phyloP scores from a whole-genome alignment of 305 asterid genomes.

The Fraxinus platypoda region DNA sequence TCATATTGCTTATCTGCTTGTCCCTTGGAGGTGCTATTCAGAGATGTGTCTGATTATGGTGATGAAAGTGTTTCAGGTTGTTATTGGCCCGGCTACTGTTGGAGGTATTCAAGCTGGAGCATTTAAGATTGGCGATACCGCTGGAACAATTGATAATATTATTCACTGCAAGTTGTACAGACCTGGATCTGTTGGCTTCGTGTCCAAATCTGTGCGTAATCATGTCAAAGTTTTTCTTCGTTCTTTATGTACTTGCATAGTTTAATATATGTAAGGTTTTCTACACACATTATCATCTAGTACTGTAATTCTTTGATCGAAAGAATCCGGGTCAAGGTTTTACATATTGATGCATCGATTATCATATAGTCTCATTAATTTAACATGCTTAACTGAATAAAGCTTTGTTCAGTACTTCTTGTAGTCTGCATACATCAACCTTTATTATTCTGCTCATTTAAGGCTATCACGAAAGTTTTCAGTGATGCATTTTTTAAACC shows the following conservation, averaged over 20 bases:
- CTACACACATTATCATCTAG: not conserved
- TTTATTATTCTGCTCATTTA: not conserved
- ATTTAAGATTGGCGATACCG: conserved; percentile 95
- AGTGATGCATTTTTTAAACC: conserved; percentile 5
- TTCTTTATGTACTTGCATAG: not conserved
- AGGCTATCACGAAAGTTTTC: not conserved
- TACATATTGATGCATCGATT: conserved; percentile 14
- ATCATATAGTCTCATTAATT: not conserved
- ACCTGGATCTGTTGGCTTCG: conserved; percentile 96
- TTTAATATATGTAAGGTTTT: not conserved
- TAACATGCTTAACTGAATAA: not conserved
- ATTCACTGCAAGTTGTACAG: conserved; percentile 81
- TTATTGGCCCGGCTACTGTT: conserved; percentile 95
- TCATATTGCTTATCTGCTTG: not conserved
- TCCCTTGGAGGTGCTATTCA: not conserved
- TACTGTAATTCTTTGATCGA: not conserved
- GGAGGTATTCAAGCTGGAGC: conserved; percentile 99
- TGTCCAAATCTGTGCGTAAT: conserved; percentile 84
- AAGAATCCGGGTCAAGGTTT: conserved; percentile 3
- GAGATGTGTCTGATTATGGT: conserved; percentile 12
- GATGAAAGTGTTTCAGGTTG: conserved; percentile 51
- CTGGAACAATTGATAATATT: conserved; percentile 94
- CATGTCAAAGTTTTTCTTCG: not conserved
- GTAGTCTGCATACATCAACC: not conserved
- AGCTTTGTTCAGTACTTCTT: not conserved